Conservation (phyloP, 495 filamentous ascomycete genomes). For the Chlorociboria aeruginascens region DNA sequence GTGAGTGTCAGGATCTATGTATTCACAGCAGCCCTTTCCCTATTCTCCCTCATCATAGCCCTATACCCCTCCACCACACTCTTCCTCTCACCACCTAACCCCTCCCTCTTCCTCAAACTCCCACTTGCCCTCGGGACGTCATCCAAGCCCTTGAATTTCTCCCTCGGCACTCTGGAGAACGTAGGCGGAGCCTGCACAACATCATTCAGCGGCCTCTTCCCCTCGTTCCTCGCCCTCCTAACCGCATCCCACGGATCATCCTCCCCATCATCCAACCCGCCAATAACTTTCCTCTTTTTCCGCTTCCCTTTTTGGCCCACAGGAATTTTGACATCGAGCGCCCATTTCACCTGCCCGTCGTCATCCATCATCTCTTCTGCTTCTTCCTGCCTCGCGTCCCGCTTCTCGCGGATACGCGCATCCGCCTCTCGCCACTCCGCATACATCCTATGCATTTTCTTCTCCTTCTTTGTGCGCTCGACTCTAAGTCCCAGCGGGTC, state of each 20-base stretch:
- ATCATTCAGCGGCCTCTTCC: conserved; percentile 57
- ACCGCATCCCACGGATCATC: conserved; percentile 78
- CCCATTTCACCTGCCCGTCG: conserved; percentile 44
- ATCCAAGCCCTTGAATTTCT: conserved; percentile 60
- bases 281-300: conserved; percentile 28
- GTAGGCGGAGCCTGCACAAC: conserved; percentile 72
- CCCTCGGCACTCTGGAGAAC: conserved; percentile 48
- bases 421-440: conserved; percentile 66
- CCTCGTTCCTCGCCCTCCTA: conserved; percentile 43
- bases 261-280: conserved; percentile 33
- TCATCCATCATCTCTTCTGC: conserved; percentile 53
- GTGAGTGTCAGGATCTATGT: too few relatives aligned
- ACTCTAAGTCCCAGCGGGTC: conserved; percentile 44
- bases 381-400: conserved; percentile 47
- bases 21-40: conserved; percentile 17
- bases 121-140: conserved; percentile 68
- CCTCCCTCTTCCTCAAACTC: conserved; percentile 71
- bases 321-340: conserved; percentile 29
- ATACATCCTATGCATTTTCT: conserved; percentile 69
- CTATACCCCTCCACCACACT: conserved; percentile 76
- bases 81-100: conserved; percentile 61
- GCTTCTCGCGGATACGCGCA: conserved; percentile 39
- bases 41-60: conserved; percentile 61
- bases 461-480: conserved; percentile 63
- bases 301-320: conserved; percentile 32